Percentiles rank a stretch among this genome's conserved stretches.
Evolutionary conservation across 257 asterid genomes (phyloP).

Genomic region (Solanum chaucha): DNA sequence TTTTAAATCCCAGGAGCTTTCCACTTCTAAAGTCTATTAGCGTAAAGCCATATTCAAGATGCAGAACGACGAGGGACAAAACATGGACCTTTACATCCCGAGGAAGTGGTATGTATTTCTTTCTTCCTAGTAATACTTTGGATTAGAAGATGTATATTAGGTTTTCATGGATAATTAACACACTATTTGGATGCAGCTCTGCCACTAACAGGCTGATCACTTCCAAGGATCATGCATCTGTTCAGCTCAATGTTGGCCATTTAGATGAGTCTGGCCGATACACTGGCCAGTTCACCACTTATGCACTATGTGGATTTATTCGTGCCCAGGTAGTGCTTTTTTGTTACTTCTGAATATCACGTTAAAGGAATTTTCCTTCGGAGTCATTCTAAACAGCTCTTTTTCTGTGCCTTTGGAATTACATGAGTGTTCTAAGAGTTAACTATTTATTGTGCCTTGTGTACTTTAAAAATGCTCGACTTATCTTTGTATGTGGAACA

Average conservation of each 20-base stretch:
- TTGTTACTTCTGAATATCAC: background rate
- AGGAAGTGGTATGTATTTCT: constrained; percentile 37
- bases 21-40: background rate
- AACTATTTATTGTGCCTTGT: background rate
- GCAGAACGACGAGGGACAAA: constrained; percentile 70
- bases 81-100: constrained; percentile 66
- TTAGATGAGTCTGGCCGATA: constrained; percentile 65
- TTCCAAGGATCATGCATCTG: constrained; percentile 89
- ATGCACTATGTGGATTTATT: constrained; percentile 77
- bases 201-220: constrained; percentile 86
- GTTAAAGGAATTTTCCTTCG: background rate
- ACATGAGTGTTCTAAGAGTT: background rate
- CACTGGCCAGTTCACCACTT: constrained; percentile 53
- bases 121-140: background rate
- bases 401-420: background rate
- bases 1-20: background rate
- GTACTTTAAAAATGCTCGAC: background rate
- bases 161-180: background rate
- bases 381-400: background rate
- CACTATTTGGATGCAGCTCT: constrained; percentile 39
- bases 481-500: background rate
- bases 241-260: constrained; percentile 75
- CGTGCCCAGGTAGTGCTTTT: constrained; percentile 35
- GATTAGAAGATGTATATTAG: background rate
- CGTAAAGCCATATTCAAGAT: constrained; percentile 17